Conservation (phyloP, 805 yeast genomes). For the Suhomyces sp. region DNA sequence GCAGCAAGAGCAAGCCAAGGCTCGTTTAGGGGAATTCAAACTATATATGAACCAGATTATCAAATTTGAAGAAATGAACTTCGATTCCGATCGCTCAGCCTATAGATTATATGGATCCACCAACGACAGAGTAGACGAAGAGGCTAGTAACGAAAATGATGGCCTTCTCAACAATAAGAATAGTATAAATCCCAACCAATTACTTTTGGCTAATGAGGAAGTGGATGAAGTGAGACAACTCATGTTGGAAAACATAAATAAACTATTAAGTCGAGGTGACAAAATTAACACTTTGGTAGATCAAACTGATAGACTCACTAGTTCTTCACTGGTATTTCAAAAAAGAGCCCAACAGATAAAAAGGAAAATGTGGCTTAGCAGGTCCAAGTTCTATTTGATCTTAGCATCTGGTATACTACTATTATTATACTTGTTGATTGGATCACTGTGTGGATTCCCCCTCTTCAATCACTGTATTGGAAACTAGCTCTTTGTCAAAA, state of each 20-base stretch:
- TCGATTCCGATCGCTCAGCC: slow-evolving; percentile 30
- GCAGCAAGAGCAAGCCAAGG: slow-evolving; percentile 5
- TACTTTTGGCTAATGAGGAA: slow-evolving; percentile 48
- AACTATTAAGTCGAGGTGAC: slow-evolving; percentile 75
- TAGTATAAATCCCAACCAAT: slow-evolving; percentile 35
- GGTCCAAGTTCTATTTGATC: slow-evolving; percentile 42
- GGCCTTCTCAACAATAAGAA: slow-evolving; percentile 13
- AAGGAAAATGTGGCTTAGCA: slow-evolving; percentile 69
- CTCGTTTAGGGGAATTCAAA: slow-evolving; percentile 50
- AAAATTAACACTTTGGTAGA: slow-evolving; percentile 68
- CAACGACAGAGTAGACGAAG: slow-evolving; percentile 3
- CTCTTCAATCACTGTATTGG: slow-evolving; percentile 4
- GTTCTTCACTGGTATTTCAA: slow-evolving; percentile 65
- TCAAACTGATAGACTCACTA: slow-evolving; percentile 72
- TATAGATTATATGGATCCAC: slow-evolving; percentile 34
- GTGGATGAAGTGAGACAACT: slow-evolving; percentile 62
- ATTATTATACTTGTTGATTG: slow-evolving; percentile 45
- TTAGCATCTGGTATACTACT: slow-evolving; percentile 18
- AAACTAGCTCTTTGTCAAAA: slow-evolving; percentile 11
- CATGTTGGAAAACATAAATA: slow-evolving; percentile 72
- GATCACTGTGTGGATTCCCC: slow-evolving; percentile 55
- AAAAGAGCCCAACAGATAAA: slow-evolving; percentile 62
- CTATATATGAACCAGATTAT: slow-evolving; percentile 55
- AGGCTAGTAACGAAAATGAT: slow-evolving; percentile 14
- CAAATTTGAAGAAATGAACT: slow-evolving; percentile 49